Percentiles rank a stretch among this genome's conserved stretches.
Evolutionary conservation across 441 rosid species (phyloP).

Genomic region (Kokia cookei): DNA sequence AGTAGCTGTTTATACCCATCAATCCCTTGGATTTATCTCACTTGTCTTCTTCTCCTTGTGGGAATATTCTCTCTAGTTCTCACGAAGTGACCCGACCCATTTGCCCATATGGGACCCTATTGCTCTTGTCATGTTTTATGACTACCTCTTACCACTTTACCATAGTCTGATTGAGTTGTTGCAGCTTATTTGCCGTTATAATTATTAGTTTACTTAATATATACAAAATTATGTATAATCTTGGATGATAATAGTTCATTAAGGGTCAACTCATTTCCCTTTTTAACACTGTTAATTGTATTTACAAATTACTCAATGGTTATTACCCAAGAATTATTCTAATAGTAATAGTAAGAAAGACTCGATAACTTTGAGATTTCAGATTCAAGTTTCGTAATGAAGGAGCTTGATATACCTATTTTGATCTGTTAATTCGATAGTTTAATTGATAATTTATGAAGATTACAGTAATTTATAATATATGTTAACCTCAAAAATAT

Average conservation of each 20-base stretch:
- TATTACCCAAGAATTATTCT: no score
- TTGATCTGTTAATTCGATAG: no score
- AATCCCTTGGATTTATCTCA: constrained; percentile 15
- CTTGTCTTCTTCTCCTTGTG: constrained; percentile 23
- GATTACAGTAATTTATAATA: no score
- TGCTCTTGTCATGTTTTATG: constrained; percentile 19
- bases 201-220: neutral
- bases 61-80: constrained; percentile 16
- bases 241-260: neutral
- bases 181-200: neutral
- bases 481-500: no score
- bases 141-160: neutral
- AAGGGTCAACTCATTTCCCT: neutral
- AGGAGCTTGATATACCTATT: no score
- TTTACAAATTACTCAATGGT: no score
- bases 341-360: no score
- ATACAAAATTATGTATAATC: neutral
- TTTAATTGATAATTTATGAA: no score
- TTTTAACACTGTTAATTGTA: neutral
- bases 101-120: neutral
- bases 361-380: no score
- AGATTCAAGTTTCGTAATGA: no score
- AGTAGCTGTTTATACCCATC: constrained; percentile 14
- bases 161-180: neutral
- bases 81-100: constrained; percentile 10